These are phyloP conservation scores for Hyparrhenia diplandra DNA, from an alignment of 176 grass and related monocot species.

Conservation along the genomic window DNA sequence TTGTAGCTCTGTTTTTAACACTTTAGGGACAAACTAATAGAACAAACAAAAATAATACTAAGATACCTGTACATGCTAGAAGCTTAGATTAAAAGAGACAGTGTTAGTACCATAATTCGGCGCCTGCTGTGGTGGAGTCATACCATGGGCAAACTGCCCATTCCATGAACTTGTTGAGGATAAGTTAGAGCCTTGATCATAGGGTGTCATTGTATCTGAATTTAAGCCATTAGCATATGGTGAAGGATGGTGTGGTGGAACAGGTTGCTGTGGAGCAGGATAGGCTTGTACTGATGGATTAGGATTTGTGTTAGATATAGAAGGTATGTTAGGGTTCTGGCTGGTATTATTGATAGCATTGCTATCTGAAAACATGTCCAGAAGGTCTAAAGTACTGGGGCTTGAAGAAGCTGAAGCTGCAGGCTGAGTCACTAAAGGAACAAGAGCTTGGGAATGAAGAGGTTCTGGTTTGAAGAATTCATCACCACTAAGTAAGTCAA, in stretches of 20 bases:
- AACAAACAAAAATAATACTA: constrained; percentile 1
- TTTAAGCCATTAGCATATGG: constrained; percentile 52
- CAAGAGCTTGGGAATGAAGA: constrained; percentile 63
- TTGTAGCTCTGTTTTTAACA: not conserved
- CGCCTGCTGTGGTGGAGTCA: constrained; percentile 36
- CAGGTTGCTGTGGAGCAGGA: constrained; percentile 36
- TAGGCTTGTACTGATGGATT: constrained; percentile 42
- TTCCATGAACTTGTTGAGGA: constrained; percentile 63
- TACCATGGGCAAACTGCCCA: constrained; percentile 49
- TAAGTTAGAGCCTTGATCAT: constrained; percentile 46
- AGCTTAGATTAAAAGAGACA: not conserved
- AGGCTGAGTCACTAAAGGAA: constrained; percentile 43
- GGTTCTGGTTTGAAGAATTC: constrained; percentile 73
- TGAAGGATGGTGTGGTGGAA: constrained; percentile 43
- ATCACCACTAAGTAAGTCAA: constrained; percentile 89
- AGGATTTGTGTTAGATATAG: constrained; percentile 43
- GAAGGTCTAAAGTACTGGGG: constrained; percentile 68
- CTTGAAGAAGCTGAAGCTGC: constrained; percentile 44
- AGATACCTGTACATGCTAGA: not conserved
- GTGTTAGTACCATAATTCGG: constrained; percentile 49
- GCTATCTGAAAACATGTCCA: constrained; percentile 80
- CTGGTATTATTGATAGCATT: constrained; percentile 48
- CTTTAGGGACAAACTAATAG: not conserved
- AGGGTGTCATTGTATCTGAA: constrained; percentile 39
- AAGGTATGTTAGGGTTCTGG: constrained; percentile 34